Conservation (phyloP, 2,329 filamentous ascomycete genomes). For the Dactylonectria macrodidyma region DNA sequence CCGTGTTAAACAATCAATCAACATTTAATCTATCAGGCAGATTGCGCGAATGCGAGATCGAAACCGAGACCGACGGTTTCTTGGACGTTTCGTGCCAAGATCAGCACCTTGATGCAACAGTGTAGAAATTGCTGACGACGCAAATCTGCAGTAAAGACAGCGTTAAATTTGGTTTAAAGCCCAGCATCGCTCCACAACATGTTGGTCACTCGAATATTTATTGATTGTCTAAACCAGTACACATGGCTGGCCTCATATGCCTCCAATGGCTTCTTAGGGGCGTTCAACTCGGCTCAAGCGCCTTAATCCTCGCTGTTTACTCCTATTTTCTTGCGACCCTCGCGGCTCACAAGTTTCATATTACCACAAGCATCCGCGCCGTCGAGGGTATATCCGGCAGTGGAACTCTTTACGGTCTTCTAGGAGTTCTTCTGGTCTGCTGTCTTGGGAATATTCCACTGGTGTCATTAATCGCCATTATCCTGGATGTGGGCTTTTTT, state of each 20-base stretch:
- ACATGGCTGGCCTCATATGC: constrained; percentile 69
- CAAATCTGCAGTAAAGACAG: too few species aligned
- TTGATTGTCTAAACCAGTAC: too few species aligned
- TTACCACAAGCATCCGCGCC: constrained; percentile 76
- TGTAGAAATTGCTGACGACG: too few species aligned
- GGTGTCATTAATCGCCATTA: constrained; percentile 79
- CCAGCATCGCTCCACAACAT: too few species aligned
- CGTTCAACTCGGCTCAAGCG: constrained; percentile 79
- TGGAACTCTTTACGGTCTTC: constrained; percentile 79
- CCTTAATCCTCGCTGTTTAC: constrained; percentile 82
- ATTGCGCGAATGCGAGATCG: too few species aligned
- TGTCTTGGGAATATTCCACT: constrained; percentile 81
- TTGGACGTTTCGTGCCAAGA: too few species aligned
- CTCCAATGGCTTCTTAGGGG: constrained; percentile 78
- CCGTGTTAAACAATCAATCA: too few species aligned
- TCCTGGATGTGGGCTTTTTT: constrained; percentile 82
- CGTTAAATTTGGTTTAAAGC: too few species aligned
- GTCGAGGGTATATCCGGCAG: constrained; percentile 83
- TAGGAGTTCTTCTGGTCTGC: constrained; percentile 80
- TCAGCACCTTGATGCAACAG: too few species aligned
- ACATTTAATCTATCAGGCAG: too few species aligned
- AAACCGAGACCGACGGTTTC: too few species aligned
- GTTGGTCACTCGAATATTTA: too few species aligned
- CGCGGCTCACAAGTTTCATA: constrained; percentile 72
- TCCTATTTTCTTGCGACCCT: constrained; percentile 86